Base-by-base conservation (phyloP, 2,329 filamentous ascomycete species). In the Immersiporthe knoxdaviesiana region DNA sequence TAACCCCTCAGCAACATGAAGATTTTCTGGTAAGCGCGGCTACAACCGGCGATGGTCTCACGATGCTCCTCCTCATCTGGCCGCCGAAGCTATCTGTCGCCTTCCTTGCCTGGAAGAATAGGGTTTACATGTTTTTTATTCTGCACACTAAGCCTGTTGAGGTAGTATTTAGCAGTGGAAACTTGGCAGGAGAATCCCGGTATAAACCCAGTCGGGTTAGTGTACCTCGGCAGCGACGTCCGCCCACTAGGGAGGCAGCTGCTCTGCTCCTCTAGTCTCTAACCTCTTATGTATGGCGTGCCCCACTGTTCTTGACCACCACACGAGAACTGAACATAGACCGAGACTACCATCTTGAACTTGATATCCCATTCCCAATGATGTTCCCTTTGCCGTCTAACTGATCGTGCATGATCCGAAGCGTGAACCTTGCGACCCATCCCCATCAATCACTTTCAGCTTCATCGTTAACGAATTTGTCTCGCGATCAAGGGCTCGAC, bases 1-100 rank as follows among this genome's bases (percentile, higher is more conserved):
- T 24, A 50, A 41, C 60, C 61, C 44, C 70, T 67, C 70, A 67
- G 64, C 67, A 71, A 63, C 70, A 71, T 71, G 39, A 61, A 54
- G 44, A 67, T 50, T 56, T 16, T 14, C 32, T 58, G 10, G 27
- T 66, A 41, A 37, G 21, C 37, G 61, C 67, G 67, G 54, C 39
- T 69, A 50, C 50, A 52, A 47, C 61, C 63, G 67, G 70, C 65
- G 61, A 58, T 39, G 56, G 39, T 68, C 61, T 68, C 67, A 65
- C 56, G 67, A 67, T 63, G 54, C 47, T 63, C 60, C 47, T 63
- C 60, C 16, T 69, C 50, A 32, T 32, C 50, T 66, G 63, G 62
- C 65, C 44, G 62, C 37, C 37, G 65, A 52, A 58, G 63, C 63
- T 70, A 66, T 68, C 41, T 70, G 65, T 68, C 41, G 47, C 69